Evolutionary conservation across 345 rosid species (phyloP), one percentile per base, ranked within the genome.

Genomic region (Brassica rapa): DNA sequence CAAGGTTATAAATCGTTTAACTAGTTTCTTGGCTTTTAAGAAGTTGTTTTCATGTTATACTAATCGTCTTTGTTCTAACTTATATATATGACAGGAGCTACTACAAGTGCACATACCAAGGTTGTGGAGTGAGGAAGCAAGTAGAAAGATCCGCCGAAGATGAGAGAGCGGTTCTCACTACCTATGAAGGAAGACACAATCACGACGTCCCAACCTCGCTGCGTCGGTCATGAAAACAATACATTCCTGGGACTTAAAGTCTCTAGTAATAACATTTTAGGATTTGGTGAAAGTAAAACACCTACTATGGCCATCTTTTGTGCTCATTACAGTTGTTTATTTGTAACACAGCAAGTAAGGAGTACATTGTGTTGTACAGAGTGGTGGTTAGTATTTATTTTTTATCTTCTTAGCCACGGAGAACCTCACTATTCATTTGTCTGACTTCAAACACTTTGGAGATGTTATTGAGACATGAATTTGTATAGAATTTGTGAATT

Each of bases 111-210:
- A 94, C 98, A 25, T 72, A 78, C 78, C 88, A 85, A 29, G 93
- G 87, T 35, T 94, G 98, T 83, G 91, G 92, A 0, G 98, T 94
- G 68, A 87, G 94, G 67, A 94, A 94, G 83, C 98, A 94, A 81
- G 98, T 94, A 2, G 98, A 94, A 87, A 81, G 98, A 82, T 97
- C 98, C 2, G 88, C 93, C 4, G 91, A 91, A 41, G 98, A 94
- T 79, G 80, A 84, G 2, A 84, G 94, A 83, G 89, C 97, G 4
- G 98, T 94, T 84, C 92, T 94, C 84, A 94, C 98, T 59, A 94
- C 98, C 77, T 94, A 94, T 12, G 98, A 94, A 77, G 98, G 98
- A 25, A 94, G 94, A 85, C 98, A 94, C 86, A 91, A 91, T 78
- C 98, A 94, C 71, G 97, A 93, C 71, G 88, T 93, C 75, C 98